phyloP scores from a whole-genome alignment of 305 asterid species.

The Rubia tinctorum region DNA sequence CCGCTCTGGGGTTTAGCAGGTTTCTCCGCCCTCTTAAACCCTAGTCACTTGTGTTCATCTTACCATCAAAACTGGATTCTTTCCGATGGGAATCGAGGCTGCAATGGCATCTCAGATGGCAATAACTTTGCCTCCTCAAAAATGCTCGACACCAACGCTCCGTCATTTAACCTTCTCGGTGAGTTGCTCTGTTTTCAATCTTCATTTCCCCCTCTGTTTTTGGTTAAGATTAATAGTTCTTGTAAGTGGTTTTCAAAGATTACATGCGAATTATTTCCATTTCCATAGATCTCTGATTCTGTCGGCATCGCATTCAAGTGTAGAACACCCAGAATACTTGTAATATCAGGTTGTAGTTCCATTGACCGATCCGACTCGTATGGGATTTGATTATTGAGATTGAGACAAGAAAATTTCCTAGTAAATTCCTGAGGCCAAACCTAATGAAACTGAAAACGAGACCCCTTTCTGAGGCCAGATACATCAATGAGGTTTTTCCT shows the following conservation, averaged over 20 bases:
- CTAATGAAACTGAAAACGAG: no score
- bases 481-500: no score
- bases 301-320: no score
- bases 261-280: neutral
- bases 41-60: neutral
- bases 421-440: no score
- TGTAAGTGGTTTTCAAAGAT: neutral
- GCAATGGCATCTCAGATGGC: constrained; percentile 22
- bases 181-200: constrained; percentile 6
- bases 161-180: constrained; percentile 10
- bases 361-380: no score
- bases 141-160: constrained; percentile 1
- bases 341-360: neutral
- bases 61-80: neutral
- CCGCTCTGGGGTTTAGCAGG: neutral
- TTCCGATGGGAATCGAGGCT: constrained; percentile 9
- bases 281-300: no score
- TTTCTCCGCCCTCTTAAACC: constrained; percentile 6
- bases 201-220: neutral
- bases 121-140: constrained; percentile 15
- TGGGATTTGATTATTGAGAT: no score
- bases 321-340: neutral
- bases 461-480: no score
- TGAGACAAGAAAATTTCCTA: neutral
- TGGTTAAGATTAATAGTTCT: neutral